Evolutionary conservation across 1,139 yeast genomes (phyloP).

Genomic region (Maudiozyma humilis): DNA sequence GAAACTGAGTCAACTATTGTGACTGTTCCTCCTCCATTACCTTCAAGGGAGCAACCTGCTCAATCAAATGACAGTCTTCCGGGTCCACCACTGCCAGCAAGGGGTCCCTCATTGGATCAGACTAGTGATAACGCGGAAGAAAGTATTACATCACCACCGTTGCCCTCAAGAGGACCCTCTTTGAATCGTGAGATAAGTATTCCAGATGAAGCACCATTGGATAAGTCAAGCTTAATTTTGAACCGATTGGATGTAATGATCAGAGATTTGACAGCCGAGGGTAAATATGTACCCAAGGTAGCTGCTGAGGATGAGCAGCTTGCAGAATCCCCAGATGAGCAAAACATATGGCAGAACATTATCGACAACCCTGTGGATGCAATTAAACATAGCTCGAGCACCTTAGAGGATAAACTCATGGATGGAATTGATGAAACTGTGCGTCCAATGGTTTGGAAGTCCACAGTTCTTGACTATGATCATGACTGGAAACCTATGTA

Average conservation of each 20-base stretch:
- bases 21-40: not conserved
- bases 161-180: not conserved
- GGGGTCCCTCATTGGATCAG: not conserved
- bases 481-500: conserved; percentile 11
- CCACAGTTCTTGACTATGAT: conserved; percentile 7
- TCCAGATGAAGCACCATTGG: not conserved
- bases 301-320: not conserved
- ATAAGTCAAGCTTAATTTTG: conserved; percentile 7
- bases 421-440: conserved; percentile 4
- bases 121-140: too few relatives aligned
- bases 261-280: conserved; percentile 4
- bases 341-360: conserved; percentile 6
- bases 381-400: conserved; percentile 2
- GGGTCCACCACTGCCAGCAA: conserved; percentile 1
- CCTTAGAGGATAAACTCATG: conserved; percentile 5
- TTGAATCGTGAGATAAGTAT: not conserved
- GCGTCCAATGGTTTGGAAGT: conserved; percentile 9
- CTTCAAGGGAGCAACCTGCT: conserved; percentile 1
- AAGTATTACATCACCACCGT: conserved; percentile 1
- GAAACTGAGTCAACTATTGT: not conserved
- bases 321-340: not conserved
- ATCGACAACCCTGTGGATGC: conserved; percentile 6
- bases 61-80: not conserved
- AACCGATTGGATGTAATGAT: conserved; percentile 8
- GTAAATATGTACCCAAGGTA: not conserved